Percentiles rank a stretch among this genome's conserved stretches.
Conservation (phyloP, 75 land plant species). For the Gnetum montanum region DNA sequence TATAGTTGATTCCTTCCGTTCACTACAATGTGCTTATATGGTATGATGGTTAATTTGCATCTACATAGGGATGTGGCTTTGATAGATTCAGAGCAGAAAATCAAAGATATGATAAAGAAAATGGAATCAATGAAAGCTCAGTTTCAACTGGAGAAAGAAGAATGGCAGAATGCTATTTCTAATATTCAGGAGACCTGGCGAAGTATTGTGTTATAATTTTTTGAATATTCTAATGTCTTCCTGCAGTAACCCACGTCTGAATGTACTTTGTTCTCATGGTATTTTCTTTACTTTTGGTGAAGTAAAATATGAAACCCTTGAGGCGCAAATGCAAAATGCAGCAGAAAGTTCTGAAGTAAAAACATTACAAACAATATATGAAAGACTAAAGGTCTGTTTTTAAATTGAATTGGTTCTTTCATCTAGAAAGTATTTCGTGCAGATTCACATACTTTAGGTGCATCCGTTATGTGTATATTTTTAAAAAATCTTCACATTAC, state of each 20-base stretch:
- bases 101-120: conserved; percentile 48
- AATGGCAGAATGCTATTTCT: conserved; percentile 44
- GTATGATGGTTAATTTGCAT: no score
- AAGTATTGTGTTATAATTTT: conserved; percentile 35
- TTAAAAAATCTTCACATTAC: no score
- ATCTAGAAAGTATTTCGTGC: no score
- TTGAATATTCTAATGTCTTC: background rate
- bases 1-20: no score
- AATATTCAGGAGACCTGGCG: conserved; percentile 74
- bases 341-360: conserved; percentile 20
- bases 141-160: conserved; percentile 47
- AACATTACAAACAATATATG: conserved; percentile 25
- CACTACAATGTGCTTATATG: no score
- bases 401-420: no score
- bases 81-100: conserved; percentile 34
- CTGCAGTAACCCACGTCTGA: no score
- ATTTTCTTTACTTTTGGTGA: conserved; percentile 5
- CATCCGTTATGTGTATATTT: no score
- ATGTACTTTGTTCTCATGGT: background rate
- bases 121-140: conserved; percentile 49
- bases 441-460: no score
- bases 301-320: conserved; percentile 47
- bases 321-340: conserved; percentile 25
- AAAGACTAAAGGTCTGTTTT: conserved; percentile 39
- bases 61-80: conserved; percentile 55